phyloP scores from a whole-genome alignment of 2,329 filamentous ascomycete genomes.

The Beauveria varroae region DNA sequence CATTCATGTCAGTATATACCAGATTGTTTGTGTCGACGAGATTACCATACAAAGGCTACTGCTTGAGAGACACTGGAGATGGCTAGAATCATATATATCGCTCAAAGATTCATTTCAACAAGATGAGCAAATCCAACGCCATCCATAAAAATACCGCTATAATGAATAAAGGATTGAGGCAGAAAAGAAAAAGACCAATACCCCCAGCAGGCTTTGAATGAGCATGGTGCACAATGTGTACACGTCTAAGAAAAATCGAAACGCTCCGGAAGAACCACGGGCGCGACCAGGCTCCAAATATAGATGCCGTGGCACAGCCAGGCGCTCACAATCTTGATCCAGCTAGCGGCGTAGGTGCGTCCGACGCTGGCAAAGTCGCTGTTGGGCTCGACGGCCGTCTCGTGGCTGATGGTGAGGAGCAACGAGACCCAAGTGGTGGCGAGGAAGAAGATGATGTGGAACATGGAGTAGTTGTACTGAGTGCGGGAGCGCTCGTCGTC shows the following conservation, averaged over 20 bases:
- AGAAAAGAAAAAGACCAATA: not conserved
- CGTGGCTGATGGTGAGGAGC: conserved; percentile 68
- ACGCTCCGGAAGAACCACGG: conserved; percentile 75
- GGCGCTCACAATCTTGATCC: conserved; percentile 97
- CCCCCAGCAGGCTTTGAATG: not conserved
- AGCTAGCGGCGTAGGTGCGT: conserved; percentile 92
- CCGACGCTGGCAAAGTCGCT: conserved; percentile 87
- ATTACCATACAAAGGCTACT: too few relatives aligned
- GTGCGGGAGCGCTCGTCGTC: conserved; percentile 86
- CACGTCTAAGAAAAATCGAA: conserved; percentile 53
- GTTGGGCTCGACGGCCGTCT: conserved; percentile 47
- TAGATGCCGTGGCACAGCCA: conserved; percentile 97
- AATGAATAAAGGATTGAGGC: not conserved
- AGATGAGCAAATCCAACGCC: not conserved
- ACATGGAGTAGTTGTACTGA: conserved; percentile 93
- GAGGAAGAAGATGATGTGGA: conserved; percentile 96
- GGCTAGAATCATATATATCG: too few relatives aligned
- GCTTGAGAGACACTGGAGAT: too few relatives aligned
- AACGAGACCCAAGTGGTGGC: conserved; percentile 95
- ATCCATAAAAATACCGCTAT: not conserved
- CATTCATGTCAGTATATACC: not conserved
- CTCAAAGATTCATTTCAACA: too few relatives aligned
- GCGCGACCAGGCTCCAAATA: conserved; percentile 84
- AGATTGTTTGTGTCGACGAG: too few relatives aligned
- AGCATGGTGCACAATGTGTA: not conserved